phyloP scores from a whole-genome alignment of 768 basidiomycete genomes.

The Leccinum disarticulatum region DNA sequence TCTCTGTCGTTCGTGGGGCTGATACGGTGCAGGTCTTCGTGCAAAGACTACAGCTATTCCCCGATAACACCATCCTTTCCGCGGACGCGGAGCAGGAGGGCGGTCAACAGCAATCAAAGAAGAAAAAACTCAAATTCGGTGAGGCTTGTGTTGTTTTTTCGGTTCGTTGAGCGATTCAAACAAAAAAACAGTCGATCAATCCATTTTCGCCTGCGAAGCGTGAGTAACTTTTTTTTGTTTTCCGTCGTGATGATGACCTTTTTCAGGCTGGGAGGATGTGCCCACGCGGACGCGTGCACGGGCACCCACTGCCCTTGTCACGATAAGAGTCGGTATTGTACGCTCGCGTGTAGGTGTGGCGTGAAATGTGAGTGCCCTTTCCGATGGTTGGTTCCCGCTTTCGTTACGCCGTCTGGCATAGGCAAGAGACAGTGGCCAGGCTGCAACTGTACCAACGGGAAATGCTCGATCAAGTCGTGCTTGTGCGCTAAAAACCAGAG shows the following conservation, averaged over 20 bases:
- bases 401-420: background rate
- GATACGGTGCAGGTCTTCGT: conserved; percentile 16
- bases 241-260: too few species aligned
- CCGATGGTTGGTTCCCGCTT: background rate
- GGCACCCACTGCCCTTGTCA: conserved; percentile 42
- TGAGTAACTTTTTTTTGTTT: conserved; percentile 5
- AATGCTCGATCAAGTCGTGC: conserved; percentile 30
- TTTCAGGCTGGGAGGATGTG: conserved; percentile 39
- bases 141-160: background rate
- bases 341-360: conserved; percentile 48
- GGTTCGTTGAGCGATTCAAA: too few species aligned
- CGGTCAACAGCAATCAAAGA: background rate
- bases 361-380: conserved; percentile 35
- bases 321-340: conserved; percentile 40
- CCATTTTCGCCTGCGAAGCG: background rate
- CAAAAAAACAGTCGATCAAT: conserved; percentile 9
- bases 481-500: conserved; percentile 34
- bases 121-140: conserved; percentile 19
- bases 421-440: conserved; percentile 18
- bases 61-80: conserved; percentile 18
- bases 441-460: conserved; percentile 30
- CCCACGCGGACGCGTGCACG: conserved; percentile 50
- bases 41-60: conserved; percentile 19
- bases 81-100: background rate
- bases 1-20: background rate